Evolutionary conservation across 495 filamentous ascomycete genomes (phyloP), one percentile per base, ranked within the genome.

Genomic region (Usnea hakonensis): DNA sequence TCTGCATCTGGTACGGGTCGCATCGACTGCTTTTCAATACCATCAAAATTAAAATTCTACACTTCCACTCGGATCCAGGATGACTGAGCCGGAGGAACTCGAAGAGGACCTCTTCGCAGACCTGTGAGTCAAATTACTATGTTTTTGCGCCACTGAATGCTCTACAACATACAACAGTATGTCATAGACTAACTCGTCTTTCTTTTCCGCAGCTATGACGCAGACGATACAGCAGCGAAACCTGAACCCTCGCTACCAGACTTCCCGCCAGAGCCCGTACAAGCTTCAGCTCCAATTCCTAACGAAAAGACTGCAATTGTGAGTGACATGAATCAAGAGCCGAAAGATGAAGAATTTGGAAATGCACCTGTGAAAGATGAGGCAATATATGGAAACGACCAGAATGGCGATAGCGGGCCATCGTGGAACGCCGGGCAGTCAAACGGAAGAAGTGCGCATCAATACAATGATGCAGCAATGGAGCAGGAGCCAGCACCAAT

Each of bases 31-130:
- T 32, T 16, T 1, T 17, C n/a, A 10, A 33, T 43, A 41, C 9
- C 26, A 37, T 1, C 17, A n/a, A 17, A 32, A 33, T 19, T 3
- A 16, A 21, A 19, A 1, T 23, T 41, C 60, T 67, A 17, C 14
- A 38, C 8, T 50, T 50, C 13, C 65, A 70, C 41, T 61, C 41
- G 48, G 23, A 75, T 16, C 37, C 28, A 62, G 43, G 61, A 95
- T 95, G 91, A 84, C 90, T 30, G 91, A 95, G 72, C 83, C 84
- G 55, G 91, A 95, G 73, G 91, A 92, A 64, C 86, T 92, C 66
- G 95, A 97, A 57, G 95, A 97, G 69, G 94, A 98, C 82, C 88
- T 98, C 70, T 98, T 98, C 73, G 94, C 91, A 66, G 94, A 98
- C 78, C 84, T 98, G 94, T 97, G 81, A 73, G 91, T 82, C 40